These are phyloP conservation scores for Alternaria gaisen DNA, from an alignment of 2,329 filamentous ascomycete genomes.

Conservation along the genomic window DNA sequence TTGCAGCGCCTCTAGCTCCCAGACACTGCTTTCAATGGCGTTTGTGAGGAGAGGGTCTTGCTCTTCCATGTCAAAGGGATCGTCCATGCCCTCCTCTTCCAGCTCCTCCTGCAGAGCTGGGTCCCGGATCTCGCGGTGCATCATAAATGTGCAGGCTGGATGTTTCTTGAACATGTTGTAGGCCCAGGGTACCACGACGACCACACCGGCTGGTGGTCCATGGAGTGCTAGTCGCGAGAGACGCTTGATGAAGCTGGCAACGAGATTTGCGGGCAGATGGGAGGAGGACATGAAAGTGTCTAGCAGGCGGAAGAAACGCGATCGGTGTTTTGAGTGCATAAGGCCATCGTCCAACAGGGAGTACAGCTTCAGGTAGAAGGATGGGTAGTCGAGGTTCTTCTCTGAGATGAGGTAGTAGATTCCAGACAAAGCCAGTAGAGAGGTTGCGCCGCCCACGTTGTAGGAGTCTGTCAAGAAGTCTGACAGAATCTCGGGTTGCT, in stretches of 20 bases:
- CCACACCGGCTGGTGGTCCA: conserved; percentile 87
- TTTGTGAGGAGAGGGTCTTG: conserved; percentile 82
- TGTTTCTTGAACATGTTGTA: conserved; percentile 95
- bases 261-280: conserved; percentile 87
- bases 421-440: conserved; percentile 87
- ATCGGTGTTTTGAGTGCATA: conserved; percentile 92
- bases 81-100: conserved; percentile 69
- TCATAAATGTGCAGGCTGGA: conserved; percentile 92
- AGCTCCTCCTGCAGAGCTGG: conserved; percentile 66
- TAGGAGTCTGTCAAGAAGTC: conserved; percentile 98
- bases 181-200: conserved; percentile 88
- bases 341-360: conserved; percentile 86
- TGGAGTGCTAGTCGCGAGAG: conserved; percentile 84
- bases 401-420: conserved; percentile 94
- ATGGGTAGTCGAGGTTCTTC: conserved; percentile 94
- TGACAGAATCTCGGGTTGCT: conserved; percentile 85
- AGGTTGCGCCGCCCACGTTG: conserved; percentile 83
- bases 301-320: conserved; percentile 89
- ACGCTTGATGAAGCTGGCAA: conserved; percentile 97
- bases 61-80: conserved; percentile 81
- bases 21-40: conserved; percentile 91
- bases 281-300: conserved; percentile 91
- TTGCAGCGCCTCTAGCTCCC: conserved; percentile 92
- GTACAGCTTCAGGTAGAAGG: conserved; percentile 94
- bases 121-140: conserved; percentile 77